phyloP scores from a whole-genome alignment of 1,284 basidiomycete species.

The Fomitopsis betulina region DNA sequence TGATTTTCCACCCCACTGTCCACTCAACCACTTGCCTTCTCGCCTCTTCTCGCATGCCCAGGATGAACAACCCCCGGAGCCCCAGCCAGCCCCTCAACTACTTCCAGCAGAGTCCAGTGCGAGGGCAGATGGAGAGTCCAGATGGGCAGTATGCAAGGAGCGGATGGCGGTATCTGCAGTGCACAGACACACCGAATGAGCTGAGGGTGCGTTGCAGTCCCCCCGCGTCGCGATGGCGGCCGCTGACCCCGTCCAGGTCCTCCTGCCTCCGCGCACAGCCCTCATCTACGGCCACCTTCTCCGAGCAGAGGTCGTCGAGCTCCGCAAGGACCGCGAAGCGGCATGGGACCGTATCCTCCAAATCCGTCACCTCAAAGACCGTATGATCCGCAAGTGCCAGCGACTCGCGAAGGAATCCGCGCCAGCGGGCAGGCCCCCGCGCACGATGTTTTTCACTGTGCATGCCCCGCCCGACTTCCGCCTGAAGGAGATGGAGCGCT shows the following conservation, averaged over 20 bases:
- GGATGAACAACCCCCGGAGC: conserved; percentile 18
- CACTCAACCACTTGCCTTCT: conserved; percentile 5
- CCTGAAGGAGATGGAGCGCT: conserved; percentile 72
- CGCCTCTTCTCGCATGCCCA: conserved; percentile 6
- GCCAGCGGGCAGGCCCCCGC: conserved; percentile 30
- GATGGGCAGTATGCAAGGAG: conserved; percentile 42
- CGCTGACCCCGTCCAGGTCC: conserved; percentile 38
- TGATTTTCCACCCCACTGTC: not conserved
- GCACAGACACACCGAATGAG: conserved; percentile 69
- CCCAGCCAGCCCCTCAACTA: conserved; percentile 41
- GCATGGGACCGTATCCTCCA: conserved; percentile 64
- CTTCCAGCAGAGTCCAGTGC: conserved; percentile 56
- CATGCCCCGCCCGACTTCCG: conserved; percentile 67
- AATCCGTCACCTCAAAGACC: conserved; percentile 71
- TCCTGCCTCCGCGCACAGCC: conserved; percentile 67
- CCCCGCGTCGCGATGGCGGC: conserved; percentile 1
- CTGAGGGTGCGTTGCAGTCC: conserved; percentile 45
- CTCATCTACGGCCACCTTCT: conserved; percentile 63
- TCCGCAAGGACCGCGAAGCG: conserved; percentile 47
- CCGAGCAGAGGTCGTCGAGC: conserved; percentile 53
- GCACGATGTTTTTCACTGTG: conserved; percentile 53
- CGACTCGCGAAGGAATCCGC: conserved; percentile 41
- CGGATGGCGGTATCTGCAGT: conserved; percentile 69
- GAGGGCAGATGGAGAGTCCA: conserved; percentile 65
- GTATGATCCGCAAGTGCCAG: conserved; percentile 74